Percentiles rank a stretch among this genome's conserved stretches.
Conservation (phyloP, 768 basidiomycete species). For the Tylopilus rubrobrunneus region DNA sequence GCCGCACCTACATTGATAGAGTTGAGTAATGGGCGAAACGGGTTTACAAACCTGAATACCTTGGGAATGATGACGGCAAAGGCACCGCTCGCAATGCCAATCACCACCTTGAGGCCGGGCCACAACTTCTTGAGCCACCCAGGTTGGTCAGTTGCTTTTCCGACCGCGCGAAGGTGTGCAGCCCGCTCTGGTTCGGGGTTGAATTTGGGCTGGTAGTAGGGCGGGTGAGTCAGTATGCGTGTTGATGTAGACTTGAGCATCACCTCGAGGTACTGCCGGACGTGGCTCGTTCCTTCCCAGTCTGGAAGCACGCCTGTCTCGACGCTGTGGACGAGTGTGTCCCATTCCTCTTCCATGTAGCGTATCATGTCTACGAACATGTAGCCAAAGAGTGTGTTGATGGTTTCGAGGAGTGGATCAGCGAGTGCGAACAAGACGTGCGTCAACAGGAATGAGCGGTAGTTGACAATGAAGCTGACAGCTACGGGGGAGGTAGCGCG, state of each 20-base stretch:
- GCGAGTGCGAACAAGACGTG: slow-evolving; percentile 22
- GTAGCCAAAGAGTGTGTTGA: slow-evolving; percentile 14
- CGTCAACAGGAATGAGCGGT: slow-evolving; percentile 19
- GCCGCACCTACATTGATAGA: no score
- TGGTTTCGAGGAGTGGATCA: slow-evolving; percentile 14
- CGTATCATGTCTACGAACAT: slow-evolving; percentile 21
- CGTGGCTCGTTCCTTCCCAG: slow-evolving; percentile 14
- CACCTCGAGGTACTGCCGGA: slow-evolving; percentile 19
- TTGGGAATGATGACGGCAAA: slow-evolving; percentile 15
- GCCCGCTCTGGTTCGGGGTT: slow-evolving; percentile 11
- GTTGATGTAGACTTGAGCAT: no score
- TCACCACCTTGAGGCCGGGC: slow-evolving; percentile 12
- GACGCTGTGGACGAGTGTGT: slow-evolving; percentile 11
- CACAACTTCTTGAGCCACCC: slow-evolving; percentile 19
- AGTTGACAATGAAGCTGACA: slow-evolving; percentile 16
- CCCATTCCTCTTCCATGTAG: slow-evolving; percentile 21
- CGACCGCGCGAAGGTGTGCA: slow-evolving; percentile 11
- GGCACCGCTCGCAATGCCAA: slow-evolving; percentile 17
- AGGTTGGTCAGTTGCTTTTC: slow-evolving; percentile 5
- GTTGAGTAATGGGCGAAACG: not conserved
- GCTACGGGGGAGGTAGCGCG: slow-evolving; percentile 6
- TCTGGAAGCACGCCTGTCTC: slow-evolving; percentile 17
- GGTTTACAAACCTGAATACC: not conserved
- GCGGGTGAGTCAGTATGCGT: not conserved
- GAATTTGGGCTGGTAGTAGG: slow-evolving; percentile 11